Conservation (phyloP, 768 basidiomycete genomes). For the Ephemerocybe angulata region DNA sequence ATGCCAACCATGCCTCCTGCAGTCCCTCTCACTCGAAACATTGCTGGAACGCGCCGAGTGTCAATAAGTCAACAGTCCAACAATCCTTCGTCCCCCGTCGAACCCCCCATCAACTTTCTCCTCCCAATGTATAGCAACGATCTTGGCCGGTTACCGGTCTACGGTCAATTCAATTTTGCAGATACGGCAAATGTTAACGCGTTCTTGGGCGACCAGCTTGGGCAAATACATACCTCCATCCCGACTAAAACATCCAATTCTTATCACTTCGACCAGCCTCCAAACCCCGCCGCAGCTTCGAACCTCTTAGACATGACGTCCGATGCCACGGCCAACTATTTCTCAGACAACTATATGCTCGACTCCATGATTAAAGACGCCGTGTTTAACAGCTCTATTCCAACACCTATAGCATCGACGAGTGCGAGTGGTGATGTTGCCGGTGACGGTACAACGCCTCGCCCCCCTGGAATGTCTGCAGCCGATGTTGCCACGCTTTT, state of each 20-base stretch:
- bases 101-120: slow-evolving; percentile 24
- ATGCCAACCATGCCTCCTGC: background rate
- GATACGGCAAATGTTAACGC: slow-evolving; percentile 20
- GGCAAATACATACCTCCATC: slow-evolving; percentile 9
- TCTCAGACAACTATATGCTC: slow-evolving; percentile 3
- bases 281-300: no score
- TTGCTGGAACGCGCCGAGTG: slow-evolving; percentile 26
- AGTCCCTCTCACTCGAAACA: background rate
- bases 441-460: background rate
- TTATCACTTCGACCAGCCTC: slow-evolving; percentile 10
- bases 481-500: slow-evolving; percentile 7
- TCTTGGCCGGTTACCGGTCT: slow-evolving; percentile 51
- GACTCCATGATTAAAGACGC: slow-evolving; percentile 16
- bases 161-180: slow-evolving; percentile 38
- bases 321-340: no score
- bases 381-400: slow-evolving; percentile 1
- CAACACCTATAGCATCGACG: background rate
- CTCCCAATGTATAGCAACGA: slow-evolving; percentile 58
- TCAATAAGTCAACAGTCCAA: slow-evolving; percentile 13
- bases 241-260: slow-evolving; percentile 6
- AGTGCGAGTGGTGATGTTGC: background rate
- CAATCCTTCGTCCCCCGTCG: slow-evolving; percentile 12
- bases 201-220: slow-evolving; percentile 7
- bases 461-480: background rate
- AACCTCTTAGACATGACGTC: background rate